phyloP scores from a whole-genome alignment of 2,329 filamentous ascomycete genomes.

The Penicillium sp. region DNA sequence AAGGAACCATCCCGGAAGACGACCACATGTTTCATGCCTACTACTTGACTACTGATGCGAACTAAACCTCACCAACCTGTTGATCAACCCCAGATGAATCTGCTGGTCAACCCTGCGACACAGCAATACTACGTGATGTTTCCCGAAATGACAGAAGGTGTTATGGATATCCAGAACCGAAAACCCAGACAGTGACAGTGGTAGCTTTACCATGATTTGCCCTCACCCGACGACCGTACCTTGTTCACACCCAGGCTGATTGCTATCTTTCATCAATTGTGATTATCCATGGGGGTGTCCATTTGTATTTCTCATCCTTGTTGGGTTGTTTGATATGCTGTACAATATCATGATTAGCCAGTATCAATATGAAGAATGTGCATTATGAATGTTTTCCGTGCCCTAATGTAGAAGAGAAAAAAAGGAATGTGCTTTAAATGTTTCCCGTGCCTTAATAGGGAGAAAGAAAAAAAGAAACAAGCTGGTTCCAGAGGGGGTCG shows the following conservation, averaged over 20 bases:
- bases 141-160: background rate
- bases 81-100: background rate
- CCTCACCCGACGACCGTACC: background rate
- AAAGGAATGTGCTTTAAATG: background rate
- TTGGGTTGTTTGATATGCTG: slow-evolving; percentile 7
- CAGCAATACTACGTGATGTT: background rate
- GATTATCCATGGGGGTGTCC: background rate
- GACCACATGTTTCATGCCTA: slow-evolving; percentile 36
- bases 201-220: slow-evolving; percentile 1
- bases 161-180: background rate
- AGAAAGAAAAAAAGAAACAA: background rate
- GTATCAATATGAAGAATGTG: slow-evolving; percentile 11
- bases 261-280: background rate
- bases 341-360: slow-evolving; percentile 12
- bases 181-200: background rate
- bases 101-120: background rate
- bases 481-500: slow-evolving; percentile 4
- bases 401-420: too few species aligned
- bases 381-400: background rate
- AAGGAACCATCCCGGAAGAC: slow-evolving; percentile 38
- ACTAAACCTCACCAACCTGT: slow-evolving; percentile 12
- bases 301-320: slow-evolving; percentile 6
- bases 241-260: background rate
- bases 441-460: background rate
- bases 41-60: slow-evolving; percentile 32